Evolutionary conservation across 108 stramenopile genomes (phyloP).

Genomic region (Parmales sp.): DNA sequence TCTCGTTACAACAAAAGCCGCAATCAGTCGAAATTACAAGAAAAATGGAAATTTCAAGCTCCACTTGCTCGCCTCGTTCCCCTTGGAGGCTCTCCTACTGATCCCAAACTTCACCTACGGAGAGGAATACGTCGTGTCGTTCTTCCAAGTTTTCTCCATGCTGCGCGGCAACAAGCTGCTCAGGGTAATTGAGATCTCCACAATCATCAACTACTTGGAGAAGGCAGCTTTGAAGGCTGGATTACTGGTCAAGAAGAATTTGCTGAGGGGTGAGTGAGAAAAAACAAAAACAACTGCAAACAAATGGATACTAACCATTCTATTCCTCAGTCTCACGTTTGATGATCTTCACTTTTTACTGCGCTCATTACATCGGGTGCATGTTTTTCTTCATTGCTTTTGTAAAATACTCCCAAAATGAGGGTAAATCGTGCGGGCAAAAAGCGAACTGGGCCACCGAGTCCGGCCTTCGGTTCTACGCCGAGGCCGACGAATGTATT

Average conservation of each 20-base stretch:
- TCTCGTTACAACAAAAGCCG: slow-evolving; percentile 21
- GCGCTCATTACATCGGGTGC: slow-evolving; percentile 33
- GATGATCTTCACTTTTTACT: slow-evolving; percentile 28
- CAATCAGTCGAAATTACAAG: slow-evolving; percentile 25
- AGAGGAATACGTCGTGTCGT: slow-evolving; percentile 14
- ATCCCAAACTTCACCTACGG: neutral
- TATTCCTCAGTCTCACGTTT: slow-evolving; percentile 32
- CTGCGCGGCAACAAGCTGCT: slow-evolving; percentile 33
- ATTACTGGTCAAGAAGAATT: slow-evolving; percentile 29
- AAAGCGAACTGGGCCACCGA: neutral
- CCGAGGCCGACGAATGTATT: neutral
- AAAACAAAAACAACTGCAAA: no score
- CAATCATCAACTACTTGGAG: slow-evolving; percentile 26
- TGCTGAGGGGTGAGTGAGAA: no score
- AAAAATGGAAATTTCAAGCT: slow-evolving; percentile 22
- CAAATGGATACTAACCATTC: no score
- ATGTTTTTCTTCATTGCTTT: slow-evolving; percentile 39
- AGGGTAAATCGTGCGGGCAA: no score
- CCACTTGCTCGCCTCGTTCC: slow-evolving; percentile 29
- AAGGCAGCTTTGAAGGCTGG: slow-evolving; percentile 22
- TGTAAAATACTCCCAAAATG: slow-evolving; percentile 14
- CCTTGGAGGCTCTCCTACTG: slow-evolving; percentile 21
- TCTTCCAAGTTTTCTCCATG: slow-evolving; percentile 32
- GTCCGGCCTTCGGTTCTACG: neutral
- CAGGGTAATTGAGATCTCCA: slow-evolving; percentile 22